These are phyloP conservation scores for Apiospora malaysiana DNA, from an alignment of 2,329 filamentous ascomycete species.

Conservation along the genomic window DNA sequence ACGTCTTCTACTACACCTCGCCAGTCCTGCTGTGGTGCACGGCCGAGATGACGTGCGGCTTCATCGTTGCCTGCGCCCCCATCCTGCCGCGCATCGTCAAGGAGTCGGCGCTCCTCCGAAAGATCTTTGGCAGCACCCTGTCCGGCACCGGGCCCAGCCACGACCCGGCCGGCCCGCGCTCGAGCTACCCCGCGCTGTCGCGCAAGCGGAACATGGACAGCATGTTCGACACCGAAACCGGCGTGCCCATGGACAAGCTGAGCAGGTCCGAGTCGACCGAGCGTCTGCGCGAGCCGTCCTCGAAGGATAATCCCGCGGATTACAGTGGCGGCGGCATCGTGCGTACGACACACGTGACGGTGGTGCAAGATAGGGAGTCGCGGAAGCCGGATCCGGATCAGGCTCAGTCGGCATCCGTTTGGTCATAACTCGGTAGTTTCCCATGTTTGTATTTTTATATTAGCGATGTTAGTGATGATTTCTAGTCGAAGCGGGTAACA, in stretches of 20 bases:
- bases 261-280: neutral
- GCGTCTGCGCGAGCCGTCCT: neutral
- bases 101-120: neutral
- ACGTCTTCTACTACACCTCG: constrained; percentile 18
- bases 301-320: neutral
- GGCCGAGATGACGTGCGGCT: constrained; percentile 22
- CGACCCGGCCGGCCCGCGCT: neutral
- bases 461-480: neutral
- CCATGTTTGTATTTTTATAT: neutral
- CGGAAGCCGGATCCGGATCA: neutral
- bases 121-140: neutral
- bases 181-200: neutral
- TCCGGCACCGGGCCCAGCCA: neutral
- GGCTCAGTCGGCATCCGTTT: neutral
- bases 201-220: neutral
- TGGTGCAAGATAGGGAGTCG: neutral
- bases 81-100: constrained; percentile 17
- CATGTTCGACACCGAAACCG: neutral
- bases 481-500: neutral
- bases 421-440: neutral
- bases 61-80: constrained; percentile 22
- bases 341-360: neutral
- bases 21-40: constrained; percentile 22
- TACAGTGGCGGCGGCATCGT: neutral
- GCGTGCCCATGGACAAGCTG: neutral